A percentile compares a stretch with the other conserved stretches of the same genome.
These are phyloP conservation scores for Psilocybe subaeruginosa DNA, from an alignment of 768 basidiomycete genomes.

Conservation along the genomic window DNA sequence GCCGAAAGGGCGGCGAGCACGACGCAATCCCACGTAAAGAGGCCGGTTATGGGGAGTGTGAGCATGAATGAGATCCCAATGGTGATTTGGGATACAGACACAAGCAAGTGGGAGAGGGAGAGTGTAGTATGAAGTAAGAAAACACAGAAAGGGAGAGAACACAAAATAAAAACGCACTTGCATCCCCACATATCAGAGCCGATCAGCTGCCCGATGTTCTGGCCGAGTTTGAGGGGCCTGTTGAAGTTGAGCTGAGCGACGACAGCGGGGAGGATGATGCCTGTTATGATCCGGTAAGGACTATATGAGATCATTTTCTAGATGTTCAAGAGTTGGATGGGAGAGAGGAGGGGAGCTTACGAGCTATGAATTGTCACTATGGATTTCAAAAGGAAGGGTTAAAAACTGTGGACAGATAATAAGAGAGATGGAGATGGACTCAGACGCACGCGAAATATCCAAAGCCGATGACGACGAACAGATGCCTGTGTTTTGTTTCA, in stretches of 20 bases:
- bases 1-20: constrained; percentile 47
- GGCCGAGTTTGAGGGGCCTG: constrained; percentile 68
- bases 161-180: constrained; percentile 35
- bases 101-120: neutral
- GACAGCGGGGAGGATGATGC: constrained; percentile 62
- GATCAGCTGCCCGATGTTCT: constrained; percentile 71
- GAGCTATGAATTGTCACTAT: constrained; percentile 33
- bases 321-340: no score
- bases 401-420: neutral
- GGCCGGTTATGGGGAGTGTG: constrained; percentile 69
- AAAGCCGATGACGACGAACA: constrained; percentile 33
- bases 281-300: constrained; percentile 27
- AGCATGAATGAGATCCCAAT: constrained; percentile 63
- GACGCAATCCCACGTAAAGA: constrained; percentile 55
- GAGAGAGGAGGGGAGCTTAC: constrained; percentile 5
- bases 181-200: constrained; percentile 73
- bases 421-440: no score
- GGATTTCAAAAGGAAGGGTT: neutral
- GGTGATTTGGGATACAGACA: constrained; percentile 19
- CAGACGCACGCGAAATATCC: constrained; percentile 32
- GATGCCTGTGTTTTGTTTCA: constrained; percentile 18
- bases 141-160: neutral
- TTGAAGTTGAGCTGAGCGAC: constrained; percentile 66
- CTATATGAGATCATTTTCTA: no score
- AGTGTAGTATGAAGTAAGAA: neutral